phyloP scores from a whole-genome alignment of 2,329 filamentous ascomycete species.

The Botrytis tulipae region DNA sequence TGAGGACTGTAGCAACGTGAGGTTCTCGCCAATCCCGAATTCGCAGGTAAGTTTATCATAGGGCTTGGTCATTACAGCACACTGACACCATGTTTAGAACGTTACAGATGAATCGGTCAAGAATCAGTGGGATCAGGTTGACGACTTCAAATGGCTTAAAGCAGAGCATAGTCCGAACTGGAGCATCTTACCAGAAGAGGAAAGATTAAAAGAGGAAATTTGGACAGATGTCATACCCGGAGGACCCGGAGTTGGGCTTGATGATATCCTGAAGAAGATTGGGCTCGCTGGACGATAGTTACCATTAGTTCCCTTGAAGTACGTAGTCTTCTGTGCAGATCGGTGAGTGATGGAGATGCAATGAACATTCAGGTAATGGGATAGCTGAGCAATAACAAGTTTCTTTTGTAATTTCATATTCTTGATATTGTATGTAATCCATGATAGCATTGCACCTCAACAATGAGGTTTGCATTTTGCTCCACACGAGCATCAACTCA shows the following conservation, averaged over 20 bases:
- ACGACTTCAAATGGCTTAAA: conserved; percentile 98
- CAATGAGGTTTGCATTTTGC: background rate
- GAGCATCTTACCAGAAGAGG: conserved; percentile 61
- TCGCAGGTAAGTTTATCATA: conserved; percentile 57
- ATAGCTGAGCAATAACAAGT: background rate
- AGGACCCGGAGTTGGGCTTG: conserved; percentile 57
- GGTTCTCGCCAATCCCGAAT: conserved; percentile 73
- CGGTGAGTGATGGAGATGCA: background rate
- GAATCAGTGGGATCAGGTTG: conserved; percentile 85
- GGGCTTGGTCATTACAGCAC: background rate
- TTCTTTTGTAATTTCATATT: background rate
- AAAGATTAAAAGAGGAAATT: conserved; percentile 58
- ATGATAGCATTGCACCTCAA: background rate
- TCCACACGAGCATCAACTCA: background rate
- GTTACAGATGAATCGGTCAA: conserved; percentile 36
- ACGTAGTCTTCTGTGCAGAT: background rate
- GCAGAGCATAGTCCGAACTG: conserved; percentile 85
- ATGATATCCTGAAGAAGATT: conserved; percentile 61
- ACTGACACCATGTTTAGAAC: conserved; percentile 29
- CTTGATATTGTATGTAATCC: background rate
- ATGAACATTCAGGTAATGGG: conserved; percentile 1
- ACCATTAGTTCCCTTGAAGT: background rate
- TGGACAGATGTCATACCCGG: conserved; percentile 71
- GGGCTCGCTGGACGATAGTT: conserved; percentile 36
- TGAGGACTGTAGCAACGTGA: conserved; percentile 76